Conservation (phyloP, 139 green algal genomes). For the Chlorokybus atmophyticus region DNA sequence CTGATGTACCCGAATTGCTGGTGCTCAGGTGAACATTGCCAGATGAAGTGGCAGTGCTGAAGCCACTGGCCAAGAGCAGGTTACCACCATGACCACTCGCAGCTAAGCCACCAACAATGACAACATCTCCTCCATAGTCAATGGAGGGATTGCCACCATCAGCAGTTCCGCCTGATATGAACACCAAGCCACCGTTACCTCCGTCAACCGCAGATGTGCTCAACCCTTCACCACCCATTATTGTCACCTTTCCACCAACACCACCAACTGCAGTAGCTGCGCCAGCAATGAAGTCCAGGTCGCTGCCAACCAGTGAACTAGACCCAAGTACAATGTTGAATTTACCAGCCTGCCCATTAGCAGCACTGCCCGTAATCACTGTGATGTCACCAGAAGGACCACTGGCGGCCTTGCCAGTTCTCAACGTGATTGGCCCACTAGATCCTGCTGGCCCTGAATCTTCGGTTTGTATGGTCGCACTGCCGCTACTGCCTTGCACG, state of each 20-base stretch:
- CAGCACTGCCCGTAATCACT: too few relatives aligned
- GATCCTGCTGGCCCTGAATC: background rate
- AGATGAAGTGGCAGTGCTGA: background rate
- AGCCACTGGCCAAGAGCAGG: background rate
- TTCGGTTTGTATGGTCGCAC: too few relatives aligned
- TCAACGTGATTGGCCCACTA: constrained; percentile 1
- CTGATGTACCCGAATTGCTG: too few relatives aligned
- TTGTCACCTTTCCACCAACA: constrained; percentile 7
- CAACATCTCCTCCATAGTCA: background rate
- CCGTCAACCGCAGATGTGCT: background rate
- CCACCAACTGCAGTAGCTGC: too few relatives aligned
- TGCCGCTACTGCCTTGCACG: too few relatives aligned
- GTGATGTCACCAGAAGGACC: background rate
- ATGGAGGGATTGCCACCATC: background rate
- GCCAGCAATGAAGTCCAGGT: too few relatives aligned
- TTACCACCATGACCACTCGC: background rate
- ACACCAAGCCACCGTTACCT: background rate
- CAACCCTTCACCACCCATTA: constrained; percentile 3
- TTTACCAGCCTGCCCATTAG: too few relatives aligned
- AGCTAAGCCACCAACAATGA: background rate
- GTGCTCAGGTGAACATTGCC: too few relatives aligned
- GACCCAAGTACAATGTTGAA: too few relatives aligned
- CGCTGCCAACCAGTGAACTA: too few relatives aligned
- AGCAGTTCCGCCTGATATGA: background rate
- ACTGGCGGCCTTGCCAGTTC: background rate